phyloP scores from a whole-genome alignment of 352 stramenopile species.

The Phytophthora cactorum region DNA sequence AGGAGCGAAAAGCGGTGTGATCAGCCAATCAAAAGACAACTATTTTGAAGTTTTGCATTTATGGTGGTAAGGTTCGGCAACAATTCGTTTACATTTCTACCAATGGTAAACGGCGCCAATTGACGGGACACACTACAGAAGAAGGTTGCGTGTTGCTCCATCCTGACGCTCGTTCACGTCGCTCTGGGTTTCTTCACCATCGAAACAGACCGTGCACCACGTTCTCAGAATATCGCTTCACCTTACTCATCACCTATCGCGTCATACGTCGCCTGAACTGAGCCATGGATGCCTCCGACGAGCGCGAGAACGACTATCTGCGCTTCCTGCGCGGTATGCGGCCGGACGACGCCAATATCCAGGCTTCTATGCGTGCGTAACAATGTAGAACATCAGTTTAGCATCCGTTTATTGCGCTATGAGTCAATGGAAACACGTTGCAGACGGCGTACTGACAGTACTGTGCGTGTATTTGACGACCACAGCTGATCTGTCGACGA shows the following conservation, averaged over 20 bases:
- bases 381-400: constrained; percentile 1
- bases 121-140: constrained; percentile 10
- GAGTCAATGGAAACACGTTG: not conserved
- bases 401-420: not conserved
- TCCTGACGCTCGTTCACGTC: not conserved
- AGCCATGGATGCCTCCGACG: constrained; percentile 44
- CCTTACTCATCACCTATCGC: not conserved
- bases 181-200: constrained; percentile 7
- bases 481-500: constrained; percentile 58
- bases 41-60: not conserved
- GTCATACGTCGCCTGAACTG: not conserved
- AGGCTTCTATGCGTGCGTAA: constrained; percentile 49
- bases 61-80: no score
- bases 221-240: not conserved
- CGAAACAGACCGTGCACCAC: not conserved
- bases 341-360: constrained; percentile 56
- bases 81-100: constrained; percentile 4
- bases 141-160: constrained; percentile 2
- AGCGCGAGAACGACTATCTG: constrained; percentile 78
- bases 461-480: constrained; percentile 5
- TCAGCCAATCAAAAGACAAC: not conserved
- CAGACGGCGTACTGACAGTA: not conserved
- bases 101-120: not conserved
- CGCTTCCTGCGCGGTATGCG: constrained; percentile 78
- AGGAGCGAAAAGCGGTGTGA: not conserved